These are phyloP conservation scores for Carnegiea gigantea DNA, from an alignment of 179 eudicot species.

Conservation along the genomic window DNA sequence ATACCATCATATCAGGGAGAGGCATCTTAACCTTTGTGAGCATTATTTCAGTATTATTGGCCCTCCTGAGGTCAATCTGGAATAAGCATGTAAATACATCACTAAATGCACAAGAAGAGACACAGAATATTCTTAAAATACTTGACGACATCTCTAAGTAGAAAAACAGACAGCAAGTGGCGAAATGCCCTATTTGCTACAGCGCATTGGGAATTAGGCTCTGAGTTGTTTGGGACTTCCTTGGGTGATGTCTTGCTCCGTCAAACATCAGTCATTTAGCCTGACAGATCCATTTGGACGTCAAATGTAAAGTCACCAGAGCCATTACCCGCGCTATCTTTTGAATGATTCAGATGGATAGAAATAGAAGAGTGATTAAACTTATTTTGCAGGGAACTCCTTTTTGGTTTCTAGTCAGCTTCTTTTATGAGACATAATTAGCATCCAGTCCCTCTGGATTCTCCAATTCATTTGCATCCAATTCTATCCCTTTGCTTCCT, in stretches of 20 bases:
- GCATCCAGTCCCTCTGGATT: neutral
- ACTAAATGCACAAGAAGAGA: slow-evolving; percentile 5
- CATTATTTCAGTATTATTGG: slow-evolving; percentile 95
- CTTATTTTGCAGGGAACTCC: too few species aligned
- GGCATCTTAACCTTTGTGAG: slow-evolving; percentile 94
- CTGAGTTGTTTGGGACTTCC: neutral
- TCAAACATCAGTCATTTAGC: too few species aligned
- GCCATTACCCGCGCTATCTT: neutral
- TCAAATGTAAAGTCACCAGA: neutral
- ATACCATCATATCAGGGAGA: slow-evolving; percentile 68
- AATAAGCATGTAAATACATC: slow-evolving; percentile 16
- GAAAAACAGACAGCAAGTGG: neutral
- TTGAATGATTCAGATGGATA: neutral
- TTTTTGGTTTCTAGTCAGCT: neutral
- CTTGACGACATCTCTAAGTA: neutral
- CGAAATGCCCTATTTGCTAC: neutral
- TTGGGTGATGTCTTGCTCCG: too few species aligned
- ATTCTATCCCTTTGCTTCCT: too few species aligned
- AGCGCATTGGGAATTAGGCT: neutral
- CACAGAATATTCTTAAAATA: neutral
- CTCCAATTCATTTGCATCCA: neutral
- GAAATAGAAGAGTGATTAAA: too few species aligned
- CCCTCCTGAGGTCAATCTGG: slow-evolving; percentile 86
- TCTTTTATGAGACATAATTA: neutral
- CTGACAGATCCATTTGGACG: neutral